A percentile compares a stretch with the other conserved stretches of the same genome.
Conservation (phyloP, 306 rosid genomes). For the Benincasa hispida region DNA sequence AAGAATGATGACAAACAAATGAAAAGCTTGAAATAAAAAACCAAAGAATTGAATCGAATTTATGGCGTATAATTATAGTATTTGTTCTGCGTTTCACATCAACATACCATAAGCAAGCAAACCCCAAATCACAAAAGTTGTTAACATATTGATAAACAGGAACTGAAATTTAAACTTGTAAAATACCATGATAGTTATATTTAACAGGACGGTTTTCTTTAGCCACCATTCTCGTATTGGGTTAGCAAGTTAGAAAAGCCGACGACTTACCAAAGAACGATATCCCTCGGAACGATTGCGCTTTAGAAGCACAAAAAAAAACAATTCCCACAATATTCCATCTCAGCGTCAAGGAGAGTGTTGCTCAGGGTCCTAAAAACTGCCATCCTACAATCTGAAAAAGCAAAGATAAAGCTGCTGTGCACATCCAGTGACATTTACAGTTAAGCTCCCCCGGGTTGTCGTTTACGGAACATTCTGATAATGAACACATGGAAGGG, state of each 20-base stretch:
- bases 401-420: neutral
- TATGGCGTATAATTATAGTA: neutral
- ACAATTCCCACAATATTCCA: neutral
- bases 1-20: no score
- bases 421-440: neutral
- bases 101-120: neutral
- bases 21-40: neutral
- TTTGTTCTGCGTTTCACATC: neutral
- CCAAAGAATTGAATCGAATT: neutral
- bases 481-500: conserved; percentile 11
- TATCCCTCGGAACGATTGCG: neutral
- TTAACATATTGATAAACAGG: neutral
- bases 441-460: conserved; percentile 4
- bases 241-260: conserved; percentile 1
- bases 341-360: neutral
- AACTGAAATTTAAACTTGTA: neutral
- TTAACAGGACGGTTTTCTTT: neutral
- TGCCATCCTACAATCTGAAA: neutral
- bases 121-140: neutral
- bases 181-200: neutral
- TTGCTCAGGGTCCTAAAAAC: neutral
- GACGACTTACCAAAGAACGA: neutral
- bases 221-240: neutral
- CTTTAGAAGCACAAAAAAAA: neutral
- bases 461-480: neutral